Base-by-base conservation (phyloP, 83 land plant species). In the Larix sibirica region DNA sequence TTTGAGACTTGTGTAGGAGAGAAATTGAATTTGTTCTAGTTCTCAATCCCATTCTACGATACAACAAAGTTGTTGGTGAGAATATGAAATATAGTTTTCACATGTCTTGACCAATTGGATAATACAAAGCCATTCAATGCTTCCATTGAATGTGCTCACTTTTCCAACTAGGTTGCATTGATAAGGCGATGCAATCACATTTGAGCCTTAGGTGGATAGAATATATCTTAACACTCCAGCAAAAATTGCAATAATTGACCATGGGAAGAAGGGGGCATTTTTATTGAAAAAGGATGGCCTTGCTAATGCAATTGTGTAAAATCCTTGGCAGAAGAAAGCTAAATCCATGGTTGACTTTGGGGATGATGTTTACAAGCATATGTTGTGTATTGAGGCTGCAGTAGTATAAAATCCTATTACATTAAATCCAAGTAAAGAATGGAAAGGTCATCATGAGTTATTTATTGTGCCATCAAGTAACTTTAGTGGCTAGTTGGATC, bases 301-400 rank as follows among this genome's bases (percentile, higher is more conserved):
- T 83, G 95, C 95, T 56, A 96, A 93, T 88, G 96, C 83, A 95
- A 96, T 93, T 67, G 97, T 95, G 20, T 95, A 96, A 96, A 95
- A 95, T 81, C 97, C 97, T 3, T 95, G 97, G 97, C 93, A 94
- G 67, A 94, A 84, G 87, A 95, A 92, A 80, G 91, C 97, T 74
- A 95, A 91, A 79, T 82, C 94, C 8, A 93, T 95, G 84, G 61
- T 84, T 58, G 97, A 95, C 85, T 88, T 95, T 86, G 97, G 97
- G 21, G 96, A 95, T 83, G 97, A 95, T 33, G 97, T 93, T 31
- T 95, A 91, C 83, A 90, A 93, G 84, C 90, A 89, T 31, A 93
- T 93, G 97, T 81, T 95, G 40, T 95, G 97, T 80, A 91, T 93
- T 38, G 96, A 93, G 83, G 91, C 96, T 54, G 94, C 94, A 73